A percentile compares a stretch with the other conserved stretches of the same genome.
Conservation (phyloP, 1,284 basidiomycete genomes). For the Mycosarcoma mackinlayi region DNA sequence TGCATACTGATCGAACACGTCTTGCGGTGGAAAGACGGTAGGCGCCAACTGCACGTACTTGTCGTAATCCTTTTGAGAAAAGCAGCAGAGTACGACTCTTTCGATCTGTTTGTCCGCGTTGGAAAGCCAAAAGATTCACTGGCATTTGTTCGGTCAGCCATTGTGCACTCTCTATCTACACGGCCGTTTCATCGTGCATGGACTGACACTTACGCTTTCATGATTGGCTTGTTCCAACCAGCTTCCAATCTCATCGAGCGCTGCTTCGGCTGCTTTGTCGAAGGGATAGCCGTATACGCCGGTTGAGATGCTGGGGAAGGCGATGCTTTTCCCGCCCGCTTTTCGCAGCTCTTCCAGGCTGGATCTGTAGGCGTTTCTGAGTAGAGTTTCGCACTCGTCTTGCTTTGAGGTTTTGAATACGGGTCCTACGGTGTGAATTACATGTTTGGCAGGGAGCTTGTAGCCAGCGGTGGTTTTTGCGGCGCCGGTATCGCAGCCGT, state of each 20-base stretch:
- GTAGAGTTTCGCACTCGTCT: slow-evolving; percentile 49
- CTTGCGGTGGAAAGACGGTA: slow-evolving; percentile 29
- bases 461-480: slow-evolving; percentile 78
- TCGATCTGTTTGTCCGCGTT: slow-evolving; percentile 31
- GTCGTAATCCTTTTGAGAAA: slow-evolving; percentile 48
- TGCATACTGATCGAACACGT: slow-evolving; percentile 30
- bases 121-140: background rate
- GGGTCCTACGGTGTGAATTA: slow-evolving; percentile 93
- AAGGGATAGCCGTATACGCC: slow-evolving; percentile 67
- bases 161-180: too few relatives aligned
- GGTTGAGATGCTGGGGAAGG: slow-evolving; percentile 65
- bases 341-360: slow-evolving; percentile 47
- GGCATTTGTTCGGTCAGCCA: background rate
- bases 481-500: slow-evolving; percentile 82
- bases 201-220: slow-evolving; percentile 23
- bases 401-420: slow-evolving; percentile 71
- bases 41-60: slow-evolving; percentile 35
- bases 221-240: slow-evolving; percentile 46
- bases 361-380: slow-evolving; percentile 69
- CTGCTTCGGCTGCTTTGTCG: slow-evolving; percentile 46
- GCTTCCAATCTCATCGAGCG: slow-evolving; percentile 47
- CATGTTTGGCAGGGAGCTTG: slow-evolving; percentile 73
- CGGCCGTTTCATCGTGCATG: background rate
- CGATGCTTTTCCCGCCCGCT: slow-evolving; percentile 35
- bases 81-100: slow-evolving; percentile 58